Conservation (phyloP, 176 grass and related monocot species). For the Panicum miliaceum region DNA sequence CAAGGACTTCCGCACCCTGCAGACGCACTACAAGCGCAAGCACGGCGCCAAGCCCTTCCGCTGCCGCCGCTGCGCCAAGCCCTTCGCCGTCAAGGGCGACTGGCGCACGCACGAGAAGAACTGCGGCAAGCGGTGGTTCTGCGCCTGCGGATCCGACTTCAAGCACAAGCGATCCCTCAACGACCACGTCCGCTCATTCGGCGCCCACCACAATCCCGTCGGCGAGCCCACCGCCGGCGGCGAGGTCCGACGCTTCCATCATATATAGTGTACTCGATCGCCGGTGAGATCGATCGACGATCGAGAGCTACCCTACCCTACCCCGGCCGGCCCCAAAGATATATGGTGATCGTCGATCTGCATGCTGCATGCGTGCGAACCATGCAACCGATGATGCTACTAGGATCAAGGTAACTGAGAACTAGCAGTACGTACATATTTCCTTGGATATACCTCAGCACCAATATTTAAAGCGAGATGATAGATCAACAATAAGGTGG, state of each 20-base stretch:
- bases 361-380: background rate
- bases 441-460: background rate
- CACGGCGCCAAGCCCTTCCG: slow-evolving; percentile 81
- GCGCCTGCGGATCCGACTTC: slow-evolving; percentile 93
- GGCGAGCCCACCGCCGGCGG: background rate
- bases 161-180: slow-evolving; percentile 98
- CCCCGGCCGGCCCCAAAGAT: too few relatives aligned
- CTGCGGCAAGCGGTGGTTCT: slow-evolving; percentile 93
- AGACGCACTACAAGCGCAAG: slow-evolving; percentile 99
- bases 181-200: slow-evolving; percentile 88
- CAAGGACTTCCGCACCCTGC: slow-evolving; percentile 97
- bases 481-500: slow-evolving; percentile 33
- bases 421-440: background rate
- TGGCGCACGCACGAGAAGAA: slow-evolving; percentile 99
- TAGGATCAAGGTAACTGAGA: background rate
- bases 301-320: background rate
- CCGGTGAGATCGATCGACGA: too few relatives aligned
- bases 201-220: slow-evolving; percentile 56
- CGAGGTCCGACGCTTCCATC: slow-evolving; percentile 54
- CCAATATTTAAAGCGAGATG: background rate
- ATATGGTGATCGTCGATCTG: background rate
- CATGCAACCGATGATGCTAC: background rate
- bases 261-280: too few relatives aligned
- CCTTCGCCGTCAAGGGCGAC: slow-evolving; percentile 97
- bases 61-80: slow-evolving; percentile 90